These are phyloP conservation scores for Hyaloperonospora arabidopsidis DNA, from an alignment of 352 stramenopile species.

Conservation along the genomic window DNA sequence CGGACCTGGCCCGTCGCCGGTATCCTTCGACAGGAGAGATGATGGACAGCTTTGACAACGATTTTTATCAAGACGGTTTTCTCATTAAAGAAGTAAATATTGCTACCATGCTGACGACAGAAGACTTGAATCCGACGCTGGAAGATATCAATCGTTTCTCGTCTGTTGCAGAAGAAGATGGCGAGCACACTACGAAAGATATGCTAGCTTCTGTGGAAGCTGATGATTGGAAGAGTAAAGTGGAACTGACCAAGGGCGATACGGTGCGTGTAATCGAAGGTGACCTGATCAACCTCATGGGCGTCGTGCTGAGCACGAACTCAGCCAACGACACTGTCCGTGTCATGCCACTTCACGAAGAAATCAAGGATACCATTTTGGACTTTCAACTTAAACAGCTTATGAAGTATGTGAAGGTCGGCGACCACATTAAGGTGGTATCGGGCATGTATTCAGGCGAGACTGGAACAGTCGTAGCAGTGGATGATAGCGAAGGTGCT, in stretches of 20 bases:
- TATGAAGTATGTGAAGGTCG: conserved; percentile 89
- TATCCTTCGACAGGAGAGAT: conserved; percentile 72
- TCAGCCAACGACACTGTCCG: conserved; percentile 81
- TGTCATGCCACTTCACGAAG: conserved; percentile 85
- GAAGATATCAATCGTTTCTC: conserved; percentile 88
- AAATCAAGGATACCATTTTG: conserved; percentile 87
- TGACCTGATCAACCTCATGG: conserved; percentile 86
- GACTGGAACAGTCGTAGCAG: conserved; percentile 83
- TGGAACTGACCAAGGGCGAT: conserved; percentile 84
- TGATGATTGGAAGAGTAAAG: conserved; percentile 86
- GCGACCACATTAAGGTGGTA: conserved; percentile 88
- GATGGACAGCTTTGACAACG: conserved; percentile 85
- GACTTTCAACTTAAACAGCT: conserved; percentile 86
- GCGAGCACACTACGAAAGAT: conserved; percentile 58
- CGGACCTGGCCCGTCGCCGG: conserved; percentile 58
- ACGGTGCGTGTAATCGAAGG: conserved; percentile 85
- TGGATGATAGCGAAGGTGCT: conserved; percentile 77
- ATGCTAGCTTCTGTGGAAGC: conserved; percentile 64
- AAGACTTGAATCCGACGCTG: conserved; percentile 79
- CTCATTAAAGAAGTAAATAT: conserved; percentile 85
- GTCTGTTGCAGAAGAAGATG: conserved; percentile 49
- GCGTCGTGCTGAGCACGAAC: conserved; percentile 85
- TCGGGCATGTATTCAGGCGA: conserved; percentile 85
- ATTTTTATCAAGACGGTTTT: conserved; percentile 85
- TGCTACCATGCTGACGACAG: conserved; percentile 72